Percentiles rank a stretch among this genome's conserved stretches.
phyloP scores from a whole-genome alignment of 768 basidiomycete species.

The Leucosporidium creatinivorum region DNA sequence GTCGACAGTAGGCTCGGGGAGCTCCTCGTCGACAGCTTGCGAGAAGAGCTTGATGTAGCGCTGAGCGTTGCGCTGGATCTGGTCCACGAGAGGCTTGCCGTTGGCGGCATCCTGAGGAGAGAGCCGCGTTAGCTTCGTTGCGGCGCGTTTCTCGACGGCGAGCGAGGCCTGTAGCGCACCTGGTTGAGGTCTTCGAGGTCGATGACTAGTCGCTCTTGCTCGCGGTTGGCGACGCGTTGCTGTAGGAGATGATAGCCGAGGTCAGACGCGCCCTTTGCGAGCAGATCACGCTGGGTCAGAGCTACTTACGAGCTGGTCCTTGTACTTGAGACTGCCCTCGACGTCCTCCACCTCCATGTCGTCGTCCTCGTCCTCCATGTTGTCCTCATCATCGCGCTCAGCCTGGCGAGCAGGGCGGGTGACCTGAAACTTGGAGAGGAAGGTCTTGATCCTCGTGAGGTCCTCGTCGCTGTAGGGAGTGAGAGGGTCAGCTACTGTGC shows the following conservation, averaged over 20 bases:
- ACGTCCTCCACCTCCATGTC: conserved; percentile 10
- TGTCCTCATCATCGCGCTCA: conserved; percentile 17
- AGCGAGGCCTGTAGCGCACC: conserved; percentile 3
- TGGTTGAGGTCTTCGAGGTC: conserved; percentile 65
- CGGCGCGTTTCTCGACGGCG: neutral
- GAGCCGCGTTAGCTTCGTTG: neutral
- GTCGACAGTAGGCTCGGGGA: conserved; percentile 79
- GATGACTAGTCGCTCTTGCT: conserved; percentile 78
- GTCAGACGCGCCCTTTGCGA: neutral
- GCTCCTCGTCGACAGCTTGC: conserved; percentile 79
- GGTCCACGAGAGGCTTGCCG: conserved; percentile 58
- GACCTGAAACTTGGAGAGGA: no score
- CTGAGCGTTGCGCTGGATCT: conserved; percentile 74
- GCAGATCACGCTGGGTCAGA: no score
- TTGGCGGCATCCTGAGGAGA: conserved; percentile 48
- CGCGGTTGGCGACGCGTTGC: conserved; percentile 90
- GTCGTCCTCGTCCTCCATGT: conserved; percentile 16
- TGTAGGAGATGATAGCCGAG: conserved; percentile 40
- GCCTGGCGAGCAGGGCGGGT: no score
- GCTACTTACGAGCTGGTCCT: conserved; percentile 65
- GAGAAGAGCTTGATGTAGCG: conserved; percentile 85
- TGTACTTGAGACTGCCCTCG: conserved; percentile 55
- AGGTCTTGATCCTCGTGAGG: no score
- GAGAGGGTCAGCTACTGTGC: no score
- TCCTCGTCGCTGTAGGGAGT: no score